A percentile compares a stretch with the other conserved stretches of the same genome.
These are phyloP conservation scores for Filobasidium floriforme DNA, from an alignment of 768 basidiomycete genomes.

Conservation along the genomic window DNA sequence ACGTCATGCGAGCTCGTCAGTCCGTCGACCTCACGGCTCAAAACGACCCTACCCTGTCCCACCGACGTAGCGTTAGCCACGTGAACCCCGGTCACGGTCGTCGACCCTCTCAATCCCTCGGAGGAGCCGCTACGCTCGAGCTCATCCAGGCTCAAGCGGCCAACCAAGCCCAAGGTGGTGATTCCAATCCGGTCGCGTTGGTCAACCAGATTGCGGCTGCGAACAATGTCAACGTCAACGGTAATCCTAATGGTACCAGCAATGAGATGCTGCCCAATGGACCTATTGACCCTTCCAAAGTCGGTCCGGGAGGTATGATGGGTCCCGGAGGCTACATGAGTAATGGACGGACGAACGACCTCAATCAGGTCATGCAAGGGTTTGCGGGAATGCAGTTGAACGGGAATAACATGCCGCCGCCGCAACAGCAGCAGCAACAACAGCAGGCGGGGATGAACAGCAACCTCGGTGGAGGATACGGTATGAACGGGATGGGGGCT, in stretches of 20 bases:
- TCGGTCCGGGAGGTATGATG: background rate
- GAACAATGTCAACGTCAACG: background rate
- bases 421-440: background rate
- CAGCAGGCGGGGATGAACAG: background rate
- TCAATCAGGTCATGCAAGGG: background rate
- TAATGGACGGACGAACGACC: background rate
- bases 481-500: background rate
- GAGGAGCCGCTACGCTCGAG: conserved; percentile 8
- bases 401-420: background rate
- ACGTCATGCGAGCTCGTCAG: conserved; percentile 4
- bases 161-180: conserved; percentile 7
- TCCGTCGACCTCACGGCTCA: conserved; percentile 5
- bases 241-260: background rate
- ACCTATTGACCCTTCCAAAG: background rate
- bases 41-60: background rate
- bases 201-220: conserved; percentile 7
- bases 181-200: conserved; percentile 2
- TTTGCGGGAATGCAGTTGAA: conserved; percentile 1
- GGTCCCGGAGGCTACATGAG: background rate
- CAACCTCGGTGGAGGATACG: background rate
- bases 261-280: background rate
- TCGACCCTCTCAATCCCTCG: conserved; percentile 4
- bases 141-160: conserved; percentile 6
- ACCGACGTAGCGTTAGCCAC: conserved; percentile 5
- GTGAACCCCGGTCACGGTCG: background rate